Conservation (phyloP, 2,329 filamentous ascomycete species). For the Bimuria novae-zelandiae region DNA sequence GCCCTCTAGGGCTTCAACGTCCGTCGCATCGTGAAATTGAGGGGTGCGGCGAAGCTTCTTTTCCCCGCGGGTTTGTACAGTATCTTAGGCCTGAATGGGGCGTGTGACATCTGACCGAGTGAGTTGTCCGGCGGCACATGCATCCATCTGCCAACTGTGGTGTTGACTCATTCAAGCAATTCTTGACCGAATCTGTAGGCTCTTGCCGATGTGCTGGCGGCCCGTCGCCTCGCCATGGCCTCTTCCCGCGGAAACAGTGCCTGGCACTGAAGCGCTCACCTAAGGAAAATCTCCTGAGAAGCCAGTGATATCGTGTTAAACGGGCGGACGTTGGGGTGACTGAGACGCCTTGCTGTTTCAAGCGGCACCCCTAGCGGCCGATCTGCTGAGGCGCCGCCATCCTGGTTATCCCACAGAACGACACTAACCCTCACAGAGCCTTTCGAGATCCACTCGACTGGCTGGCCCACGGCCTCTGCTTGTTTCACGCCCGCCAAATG, state of each 20-base stretch:
- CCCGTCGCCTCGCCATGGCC: slow-evolving; percentile 31
- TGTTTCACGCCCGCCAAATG: slow-evolving; percentile 26
- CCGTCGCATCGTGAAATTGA: slow-evolving; percentile 13
- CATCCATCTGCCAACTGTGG: background rate
- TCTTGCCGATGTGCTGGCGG: slow-evolving; percentile 23
- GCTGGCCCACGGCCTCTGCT: slow-evolving; percentile 28
- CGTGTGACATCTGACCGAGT: slow-evolving; percentile 2
- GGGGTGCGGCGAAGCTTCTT: slow-evolving; percentile 12
- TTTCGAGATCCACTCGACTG: slow-evolving; percentile 4
- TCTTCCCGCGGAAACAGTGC: slow-evolving; percentile 22
- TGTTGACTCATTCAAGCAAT: slow-evolving; percentile 11
- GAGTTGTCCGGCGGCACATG: slow-evolving; percentile 3
- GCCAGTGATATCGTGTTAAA: slow-evolving; percentile 31
- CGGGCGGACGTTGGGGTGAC: slow-evolving; percentile 7
- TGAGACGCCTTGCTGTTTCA: slow-evolving; percentile 32
- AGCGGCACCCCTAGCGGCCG: slow-evolving; percentile 34
- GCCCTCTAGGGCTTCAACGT: slow-evolving; percentile 7
- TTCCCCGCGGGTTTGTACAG: slow-evolving; percentile 7
- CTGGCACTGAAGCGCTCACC: slow-evolving; percentile 34
- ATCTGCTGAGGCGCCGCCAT: slow-evolving; percentile 33
- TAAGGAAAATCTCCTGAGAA: slow-evolving; percentile 17
- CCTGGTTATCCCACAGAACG: too few relatives aligned
- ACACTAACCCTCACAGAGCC: slow-evolving; percentile 20
- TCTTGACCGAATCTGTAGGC: background rate
- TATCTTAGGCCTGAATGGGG: slow-evolving; percentile 12